These are phyloP conservation scores for Oryza rufipogon DNA, from an alignment of 176 grass and related monocot genomes.

Conservation along the genomic window DNA sequence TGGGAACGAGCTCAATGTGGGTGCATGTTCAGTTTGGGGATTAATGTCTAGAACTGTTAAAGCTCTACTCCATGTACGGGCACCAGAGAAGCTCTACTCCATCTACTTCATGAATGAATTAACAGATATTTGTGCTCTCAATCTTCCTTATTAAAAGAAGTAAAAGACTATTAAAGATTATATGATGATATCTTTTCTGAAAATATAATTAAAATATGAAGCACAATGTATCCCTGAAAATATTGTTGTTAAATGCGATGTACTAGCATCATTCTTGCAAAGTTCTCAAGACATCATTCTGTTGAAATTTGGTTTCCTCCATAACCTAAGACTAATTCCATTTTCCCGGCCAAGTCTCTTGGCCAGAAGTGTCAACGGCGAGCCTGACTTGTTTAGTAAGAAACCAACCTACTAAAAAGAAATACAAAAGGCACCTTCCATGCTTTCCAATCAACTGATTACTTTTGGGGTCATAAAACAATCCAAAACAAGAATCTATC, in stretches of 20 bases:
- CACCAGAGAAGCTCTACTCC: background rate
- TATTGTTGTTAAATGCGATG: background rate
- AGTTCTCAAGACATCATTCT: background rate
- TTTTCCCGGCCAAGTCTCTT: background rate
- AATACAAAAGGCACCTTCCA: conserved; percentile 39
- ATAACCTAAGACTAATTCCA: background rate
- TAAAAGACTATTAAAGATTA: no score
- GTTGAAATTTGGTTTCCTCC: background rate
- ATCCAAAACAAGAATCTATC: conserved; percentile 36
- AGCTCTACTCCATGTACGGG: background rate
- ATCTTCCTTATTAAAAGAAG: no score
- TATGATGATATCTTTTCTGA: background rate
- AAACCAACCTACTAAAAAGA: conserved; percentile 31
- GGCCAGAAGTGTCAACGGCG: conserved; percentile 25
- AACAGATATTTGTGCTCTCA: no score
- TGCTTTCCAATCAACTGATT: conserved; percentile 21
- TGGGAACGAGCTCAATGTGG: conserved; percentile 20
- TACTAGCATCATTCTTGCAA: background rate
- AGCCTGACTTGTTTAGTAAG: conserved; percentile 46
- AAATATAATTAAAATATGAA: background rate
- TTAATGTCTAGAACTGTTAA: background rate
- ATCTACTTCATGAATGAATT: background rate
- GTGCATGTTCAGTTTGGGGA: conserved; percentile 16
- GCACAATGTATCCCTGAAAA: background rate
- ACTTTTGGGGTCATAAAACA: conserved; percentile 28